phyloP scores from a whole-genome alignment of 352 stramenopile species.

The Phytophthora multivora region DNA sequence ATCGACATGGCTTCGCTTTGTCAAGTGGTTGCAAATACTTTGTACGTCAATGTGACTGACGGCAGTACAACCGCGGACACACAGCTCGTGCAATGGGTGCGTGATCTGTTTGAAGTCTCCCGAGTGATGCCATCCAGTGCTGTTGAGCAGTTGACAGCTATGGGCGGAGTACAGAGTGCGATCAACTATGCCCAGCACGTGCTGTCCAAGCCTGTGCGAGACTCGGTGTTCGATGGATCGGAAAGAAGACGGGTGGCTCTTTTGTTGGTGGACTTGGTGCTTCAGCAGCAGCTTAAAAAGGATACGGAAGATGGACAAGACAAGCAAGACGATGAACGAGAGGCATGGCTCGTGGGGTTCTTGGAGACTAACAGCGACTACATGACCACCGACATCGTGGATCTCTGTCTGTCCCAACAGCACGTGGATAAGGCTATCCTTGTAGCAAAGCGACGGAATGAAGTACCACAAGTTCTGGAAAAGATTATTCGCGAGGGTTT shows the following conservation, averaged over 20 bases:
- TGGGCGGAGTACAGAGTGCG: slow-evolving; percentile 54
- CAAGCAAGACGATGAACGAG: slow-evolving; percentile 36
- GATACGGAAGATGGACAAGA: slow-evolving; percentile 25
- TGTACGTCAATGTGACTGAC: slow-evolving; percentile 53
- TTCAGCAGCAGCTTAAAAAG: slow-evolving; percentile 62
- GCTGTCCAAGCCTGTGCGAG: slow-evolving; percentile 40
- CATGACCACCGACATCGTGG: slow-evolving; percentile 61
- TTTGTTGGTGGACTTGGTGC: slow-evolving; percentile 58
- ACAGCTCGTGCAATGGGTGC: slow-evolving; percentile 63
- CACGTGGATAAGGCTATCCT: slow-evolving; percentile 74
- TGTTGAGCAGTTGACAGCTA: slow-evolving; percentile 67
- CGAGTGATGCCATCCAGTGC: slow-evolving; percentile 66
- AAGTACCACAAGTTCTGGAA: slow-evolving; percentile 51
- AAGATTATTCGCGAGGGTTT: slow-evolving; percentile 60
- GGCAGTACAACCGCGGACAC: slow-evolving; percentile 27
- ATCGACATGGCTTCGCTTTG: slow-evolving; percentile 90
- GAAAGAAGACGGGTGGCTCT: slow-evolving; percentile 61
- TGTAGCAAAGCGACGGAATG: slow-evolving; percentile 51
- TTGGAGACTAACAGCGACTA: slow-evolving; percentile 67
- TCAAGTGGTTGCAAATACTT: slow-evolving; percentile 81
- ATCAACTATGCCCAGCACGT: slow-evolving; percentile 69
- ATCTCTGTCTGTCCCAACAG: slow-evolving; percentile 69
- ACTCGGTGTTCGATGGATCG: slow-evolving; percentile 36
- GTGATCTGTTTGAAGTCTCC: slow-evolving; percentile 76
- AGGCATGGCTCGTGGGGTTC: slow-evolving; percentile 61